Percentiles rank a stretch among this genome's conserved stretches.
Conservation (phyloP, 192 early-diverging fungal genomes). For the Coemansia sp. region DNA sequence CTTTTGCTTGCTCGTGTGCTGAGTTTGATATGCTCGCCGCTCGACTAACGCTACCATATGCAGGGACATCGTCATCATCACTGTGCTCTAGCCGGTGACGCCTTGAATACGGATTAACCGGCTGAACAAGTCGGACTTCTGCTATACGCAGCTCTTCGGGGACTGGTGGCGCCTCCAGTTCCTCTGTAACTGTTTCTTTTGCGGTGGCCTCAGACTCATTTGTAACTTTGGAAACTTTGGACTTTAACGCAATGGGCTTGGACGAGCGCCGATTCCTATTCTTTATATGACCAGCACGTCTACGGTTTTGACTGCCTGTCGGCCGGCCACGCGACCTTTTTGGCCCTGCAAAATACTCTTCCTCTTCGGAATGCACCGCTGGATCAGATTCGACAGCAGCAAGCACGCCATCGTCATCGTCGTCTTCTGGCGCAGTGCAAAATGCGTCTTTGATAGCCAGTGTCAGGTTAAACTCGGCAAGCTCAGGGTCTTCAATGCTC, state of each 20-base stretch:
- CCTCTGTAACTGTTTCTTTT: not conserved
- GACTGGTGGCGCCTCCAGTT: slow-evolving; percentile 12
- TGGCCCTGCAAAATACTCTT: not conserved
- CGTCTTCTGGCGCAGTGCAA: not conserved
- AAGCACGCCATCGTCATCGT: not conserved
- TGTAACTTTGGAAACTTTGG: not conserved
- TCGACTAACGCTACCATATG: not conserved
- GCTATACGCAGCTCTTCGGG: slow-evolving; percentile 41
- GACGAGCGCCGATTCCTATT: not conserved
- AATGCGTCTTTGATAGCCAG: slow-evolving; percentile 9
- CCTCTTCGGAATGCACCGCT: not conserved
- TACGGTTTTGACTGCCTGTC: slow-evolving; percentile 28
- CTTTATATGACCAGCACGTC: slow-evolving; percentile 37
- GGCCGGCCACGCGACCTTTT: slow-evolving; percentile 22
- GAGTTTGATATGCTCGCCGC: not conserved
- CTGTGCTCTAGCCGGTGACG: slow-evolving; percentile 10
- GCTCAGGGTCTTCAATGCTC: not conserved
- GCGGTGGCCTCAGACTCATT: not conserved
- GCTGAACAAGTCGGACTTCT: slow-evolving; percentile 17
- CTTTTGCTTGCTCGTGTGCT: not conserved
- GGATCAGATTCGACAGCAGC: not conserved
- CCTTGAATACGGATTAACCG: slow-evolving; percentile 38
- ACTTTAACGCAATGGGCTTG: not conserved
- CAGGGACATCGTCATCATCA: not conserved
- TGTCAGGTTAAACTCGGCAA: slow-evolving; percentile 21